These are phyloP conservation scores for Sporobolomyces phaffii DNA, from an alignment of 768 basidiomycete genomes.

Conservation along the genomic window DNA sequence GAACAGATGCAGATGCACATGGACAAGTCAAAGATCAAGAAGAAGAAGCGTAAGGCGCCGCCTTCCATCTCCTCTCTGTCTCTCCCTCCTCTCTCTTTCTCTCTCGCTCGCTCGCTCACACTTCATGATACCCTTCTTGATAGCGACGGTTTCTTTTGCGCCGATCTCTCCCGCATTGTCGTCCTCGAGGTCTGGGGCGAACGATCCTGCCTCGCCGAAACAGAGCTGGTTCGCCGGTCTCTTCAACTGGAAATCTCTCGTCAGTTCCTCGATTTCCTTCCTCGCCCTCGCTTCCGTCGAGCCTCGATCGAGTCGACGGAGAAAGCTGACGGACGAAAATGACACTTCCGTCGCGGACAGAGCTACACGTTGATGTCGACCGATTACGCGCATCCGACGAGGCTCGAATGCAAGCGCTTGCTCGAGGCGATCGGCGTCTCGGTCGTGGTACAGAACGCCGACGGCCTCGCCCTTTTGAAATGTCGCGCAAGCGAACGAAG, in stretches of 20 bases:
- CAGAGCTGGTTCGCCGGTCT: slow-evolving; percentile 80
- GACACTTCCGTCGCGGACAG: slow-evolving; percentile 24
- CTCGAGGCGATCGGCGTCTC: slow-evolving; percentile 66
- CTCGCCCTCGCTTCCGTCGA: too few species aligned
- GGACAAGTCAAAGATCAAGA: slow-evolving; percentile 13
- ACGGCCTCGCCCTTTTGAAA: slow-evolving; percentile 63
- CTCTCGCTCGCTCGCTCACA: neutral
- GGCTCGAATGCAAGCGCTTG: slow-evolving; percentile 66
- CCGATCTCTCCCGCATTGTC: slow-evolving; percentile 30
- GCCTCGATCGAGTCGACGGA: too few species aligned
- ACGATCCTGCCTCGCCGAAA: slow-evolving; percentile 51
- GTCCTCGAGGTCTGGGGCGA: neutral
- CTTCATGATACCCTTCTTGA: too few species aligned
- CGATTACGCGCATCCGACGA: slow-evolving; percentile 55
- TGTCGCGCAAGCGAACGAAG: slow-evolving; percentile 67
- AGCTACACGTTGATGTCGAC: slow-evolving; percentile 48
- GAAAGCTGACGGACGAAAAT: too few species aligned
- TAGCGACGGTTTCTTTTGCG: slow-evolving; percentile 25
- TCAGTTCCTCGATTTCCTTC: slow-evolving; percentile 53
- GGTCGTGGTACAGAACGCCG: slow-evolving; percentile 61
- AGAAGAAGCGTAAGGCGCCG: slow-evolving; percentile 35
- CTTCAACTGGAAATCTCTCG: slow-evolving; percentile 73
- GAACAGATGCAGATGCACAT: slow-evolving; percentile 10
- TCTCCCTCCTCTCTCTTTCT: neutral
- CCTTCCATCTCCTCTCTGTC: neutral